Conservation (phyloP, 768 basidiomycete species). For the Termitomyces sp. region DNA sequence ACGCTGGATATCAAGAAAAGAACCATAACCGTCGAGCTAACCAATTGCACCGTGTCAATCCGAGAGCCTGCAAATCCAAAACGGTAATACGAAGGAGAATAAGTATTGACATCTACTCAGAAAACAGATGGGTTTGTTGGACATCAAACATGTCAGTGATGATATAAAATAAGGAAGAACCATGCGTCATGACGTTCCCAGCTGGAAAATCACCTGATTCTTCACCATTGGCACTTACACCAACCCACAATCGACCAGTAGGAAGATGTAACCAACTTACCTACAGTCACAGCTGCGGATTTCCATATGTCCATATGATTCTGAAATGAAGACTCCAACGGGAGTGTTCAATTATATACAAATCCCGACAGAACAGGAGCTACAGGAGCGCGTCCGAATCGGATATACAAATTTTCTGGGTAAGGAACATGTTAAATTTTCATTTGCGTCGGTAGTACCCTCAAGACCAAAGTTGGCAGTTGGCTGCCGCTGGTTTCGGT, state of each 20-base stretch:
- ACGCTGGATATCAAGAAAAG: not conserved
- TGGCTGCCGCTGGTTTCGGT: not conserved
- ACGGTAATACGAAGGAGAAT: not conserved
- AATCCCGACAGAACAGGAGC: conserved; percentile 3
- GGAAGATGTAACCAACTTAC: not conserved
- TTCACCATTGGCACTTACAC: not conserved
- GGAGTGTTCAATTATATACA: not conserved
- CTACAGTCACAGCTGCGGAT: conserved; percentile 2
- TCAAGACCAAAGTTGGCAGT: not conserved
- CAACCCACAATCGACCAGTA: not conserved
- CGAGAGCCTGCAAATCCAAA: not conserved
- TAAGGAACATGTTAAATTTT: not conserved
- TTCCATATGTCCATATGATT: not conserved
- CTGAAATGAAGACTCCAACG: not conserved
- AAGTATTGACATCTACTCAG: not conserved
- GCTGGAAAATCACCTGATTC: conserved; percentile 1
- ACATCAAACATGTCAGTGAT: not conserved
- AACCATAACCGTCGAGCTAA: not conserved
- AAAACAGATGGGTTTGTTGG: not conserved
- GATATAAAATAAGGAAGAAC: not conserved
- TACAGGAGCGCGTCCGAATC: not conserved
- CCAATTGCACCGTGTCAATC: not conserved
- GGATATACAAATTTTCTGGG: not conserved
- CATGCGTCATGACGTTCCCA: not conserved
- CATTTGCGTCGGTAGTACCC: not conserved